Conservation (phyloP, 441 rosid species). For the Pelargonium australe region DNA sequence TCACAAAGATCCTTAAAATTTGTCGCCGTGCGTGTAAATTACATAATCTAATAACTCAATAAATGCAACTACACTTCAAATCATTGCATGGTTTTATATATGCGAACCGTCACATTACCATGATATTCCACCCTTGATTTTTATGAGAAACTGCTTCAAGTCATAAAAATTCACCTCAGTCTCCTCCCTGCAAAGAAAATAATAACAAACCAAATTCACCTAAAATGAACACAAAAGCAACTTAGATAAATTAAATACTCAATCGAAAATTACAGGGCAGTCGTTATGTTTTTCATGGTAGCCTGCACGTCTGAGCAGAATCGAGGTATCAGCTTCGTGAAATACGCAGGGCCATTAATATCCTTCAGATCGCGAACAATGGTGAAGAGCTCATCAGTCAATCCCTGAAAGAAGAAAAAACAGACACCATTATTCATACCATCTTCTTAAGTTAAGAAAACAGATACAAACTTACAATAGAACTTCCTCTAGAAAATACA, state of each 20-base stretch:
- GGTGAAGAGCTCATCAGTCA: conserved; percentile 17
- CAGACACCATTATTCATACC: background rate
- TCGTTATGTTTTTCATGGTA: conserved; percentile 15
- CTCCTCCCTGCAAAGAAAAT: conserved; percentile 15
- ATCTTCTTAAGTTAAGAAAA: background rate
- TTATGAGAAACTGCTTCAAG: conserved; percentile 17
- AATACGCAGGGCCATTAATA: conserved; percentile 14
- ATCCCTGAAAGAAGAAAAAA: conserved; percentile 16
- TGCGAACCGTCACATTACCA: conserved; percentile 18
- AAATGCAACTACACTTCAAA: background rate
- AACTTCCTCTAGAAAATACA: too few relatives aligned
- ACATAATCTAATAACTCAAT: background rate
- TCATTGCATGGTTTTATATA: background rate
- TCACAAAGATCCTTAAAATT: background rate
- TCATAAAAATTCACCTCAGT: conserved; percentile 8
- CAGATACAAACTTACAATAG: too few relatives aligned
- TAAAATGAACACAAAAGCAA: background rate
- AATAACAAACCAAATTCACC: background rate
- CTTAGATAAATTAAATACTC: background rate
- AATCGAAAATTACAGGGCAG: conserved; percentile 11
- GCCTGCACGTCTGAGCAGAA: conserved; percentile 14
- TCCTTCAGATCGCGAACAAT: conserved; percentile 15
- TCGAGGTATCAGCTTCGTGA: conserved; percentile 13
- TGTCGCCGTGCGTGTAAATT: background rate
- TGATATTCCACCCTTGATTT: conserved; percentile 22